Conservation (phyloP, 2,329 filamentous ascomycete genomes). For the Epichloe sylvatica region DNA sequence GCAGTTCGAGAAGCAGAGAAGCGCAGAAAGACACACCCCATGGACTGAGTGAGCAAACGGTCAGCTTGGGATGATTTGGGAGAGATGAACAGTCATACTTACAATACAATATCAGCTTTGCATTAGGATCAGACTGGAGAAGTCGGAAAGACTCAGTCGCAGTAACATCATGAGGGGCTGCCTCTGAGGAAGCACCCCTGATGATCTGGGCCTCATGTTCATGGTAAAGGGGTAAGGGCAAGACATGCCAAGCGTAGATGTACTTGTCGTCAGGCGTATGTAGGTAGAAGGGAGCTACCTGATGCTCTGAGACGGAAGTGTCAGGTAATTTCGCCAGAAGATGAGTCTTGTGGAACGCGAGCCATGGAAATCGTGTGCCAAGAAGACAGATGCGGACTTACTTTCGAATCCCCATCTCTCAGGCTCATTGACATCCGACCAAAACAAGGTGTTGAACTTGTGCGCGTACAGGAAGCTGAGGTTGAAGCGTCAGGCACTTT, state of each 20-base stretch:
- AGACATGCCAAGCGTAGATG: constrained; percentile 81
- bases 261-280: constrained; percentile 60
- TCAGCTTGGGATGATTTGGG: neutral
- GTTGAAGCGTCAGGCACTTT: neutral
- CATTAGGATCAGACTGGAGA: constrained; percentile 47
- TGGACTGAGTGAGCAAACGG: constrained; percentile 33
- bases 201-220: constrained; percentile 53
- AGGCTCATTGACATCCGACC: constrained; percentile 59
- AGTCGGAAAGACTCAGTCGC: constrained; percentile 45
- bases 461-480: constrained; percentile 70
- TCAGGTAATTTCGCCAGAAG: neutral
- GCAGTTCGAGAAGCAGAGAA: neutral
- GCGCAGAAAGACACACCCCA: constrained; percentile 33
- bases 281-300: constrained; percentile 75
- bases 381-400: constrained; percentile 22
- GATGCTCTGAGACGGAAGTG: constrained; percentile 45
- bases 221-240: constrained; percentile 64
- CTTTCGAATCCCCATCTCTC: constrained; percentile 79
- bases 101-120: constrained; percentile 52
- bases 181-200: constrained; percentile 34
- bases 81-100: constrained; percentile 17
- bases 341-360: neutral
- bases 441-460: constrained; percentile 58
- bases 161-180: constrained; percentile 33
- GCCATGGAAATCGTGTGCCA: neutral